phyloP scores from a whole-genome alignment of 148 eudicot genomes.

The Salicornia ramosissima region DNA sequence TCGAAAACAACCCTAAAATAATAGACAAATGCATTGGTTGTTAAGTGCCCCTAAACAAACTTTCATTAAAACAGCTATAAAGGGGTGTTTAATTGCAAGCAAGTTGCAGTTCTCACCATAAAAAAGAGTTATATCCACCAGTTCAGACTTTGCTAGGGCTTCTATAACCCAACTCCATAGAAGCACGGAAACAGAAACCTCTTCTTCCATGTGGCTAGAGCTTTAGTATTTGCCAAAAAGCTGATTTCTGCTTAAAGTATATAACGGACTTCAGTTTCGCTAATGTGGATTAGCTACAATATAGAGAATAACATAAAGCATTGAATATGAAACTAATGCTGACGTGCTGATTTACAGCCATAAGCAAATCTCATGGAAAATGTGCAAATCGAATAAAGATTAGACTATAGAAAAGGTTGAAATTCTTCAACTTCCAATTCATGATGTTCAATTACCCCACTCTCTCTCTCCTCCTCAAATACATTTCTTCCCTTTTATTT shows the following conservation, averaged over 20 bases:
- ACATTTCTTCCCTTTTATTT: no score
- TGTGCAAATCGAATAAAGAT: no score
- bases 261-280: not conserved
- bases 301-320: slow-evolving; percentile 1
- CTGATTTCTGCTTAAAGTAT: not conserved
- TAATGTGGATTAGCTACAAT: not conserved
- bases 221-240: not conserved
- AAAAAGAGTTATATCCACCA: slow-evolving; percentile 42
- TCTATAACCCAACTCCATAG: slow-evolving; percentile 69
- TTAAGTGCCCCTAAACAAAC: not conserved
- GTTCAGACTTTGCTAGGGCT: slow-evolving; percentile 47
- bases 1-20: slow-evolving; percentile 42
- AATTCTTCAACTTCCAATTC: no score
- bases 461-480: no score
- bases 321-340: not conserved
- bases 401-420: no score
- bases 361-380: no score
- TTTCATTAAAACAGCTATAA: not conserved
- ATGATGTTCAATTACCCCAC: no score
- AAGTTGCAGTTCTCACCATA: slow-evolving; percentile 29
- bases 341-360: no score
- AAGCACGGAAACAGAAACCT: slow-evolving; percentile 31
- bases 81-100: no score
- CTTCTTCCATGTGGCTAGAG: slow-evolving; percentile 18
- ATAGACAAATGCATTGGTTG: slow-evolving; percentile 4